These are phyloP conservation scores for Eucalyptus globulus DNA, from an alignment of 345 rosid genomes.

Conservation along the genomic window DNA sequence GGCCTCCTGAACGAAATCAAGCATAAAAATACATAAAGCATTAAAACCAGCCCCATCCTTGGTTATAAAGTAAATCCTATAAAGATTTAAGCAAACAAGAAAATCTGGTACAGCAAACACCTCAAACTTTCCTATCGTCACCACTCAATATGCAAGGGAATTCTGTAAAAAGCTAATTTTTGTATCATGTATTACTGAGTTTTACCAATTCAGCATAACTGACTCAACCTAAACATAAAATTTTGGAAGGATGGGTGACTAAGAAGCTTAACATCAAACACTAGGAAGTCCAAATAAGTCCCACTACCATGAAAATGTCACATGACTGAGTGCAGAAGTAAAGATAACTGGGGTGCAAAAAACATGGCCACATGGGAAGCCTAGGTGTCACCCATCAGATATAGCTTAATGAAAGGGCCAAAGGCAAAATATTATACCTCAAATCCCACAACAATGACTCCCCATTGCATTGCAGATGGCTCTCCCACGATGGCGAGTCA, in stretches of 20 bases:
- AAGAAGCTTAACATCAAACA: background rate
- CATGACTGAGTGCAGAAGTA: background rate
- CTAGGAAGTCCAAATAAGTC: background rate
- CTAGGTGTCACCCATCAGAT: background rate
- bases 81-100: background rate
- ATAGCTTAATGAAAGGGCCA: background rate
- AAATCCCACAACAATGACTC: conserved; percentile 85
- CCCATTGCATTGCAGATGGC: conserved; percentile 96
- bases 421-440: conserved; percentile 29
- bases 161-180: background rate
- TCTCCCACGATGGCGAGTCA: conserved; percentile 88
- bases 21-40: background rate
- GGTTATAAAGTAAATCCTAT: background rate
- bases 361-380: background rate
- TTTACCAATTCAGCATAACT: background rate
- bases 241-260: background rate
- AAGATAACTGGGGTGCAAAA: background rate
- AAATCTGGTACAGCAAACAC: background rate
- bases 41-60: background rate
- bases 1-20: conserved; percentile 47
- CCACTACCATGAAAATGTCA: background rate
- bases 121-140: background rate
- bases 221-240: background rate
- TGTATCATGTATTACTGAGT: background rate
- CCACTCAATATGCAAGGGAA: background rate